Evolutionary conservation across 306 rosid genomes (phyloP), one percentile per base, ranked within the genome.

Genomic region (Vigna unguiculata): DNA sequence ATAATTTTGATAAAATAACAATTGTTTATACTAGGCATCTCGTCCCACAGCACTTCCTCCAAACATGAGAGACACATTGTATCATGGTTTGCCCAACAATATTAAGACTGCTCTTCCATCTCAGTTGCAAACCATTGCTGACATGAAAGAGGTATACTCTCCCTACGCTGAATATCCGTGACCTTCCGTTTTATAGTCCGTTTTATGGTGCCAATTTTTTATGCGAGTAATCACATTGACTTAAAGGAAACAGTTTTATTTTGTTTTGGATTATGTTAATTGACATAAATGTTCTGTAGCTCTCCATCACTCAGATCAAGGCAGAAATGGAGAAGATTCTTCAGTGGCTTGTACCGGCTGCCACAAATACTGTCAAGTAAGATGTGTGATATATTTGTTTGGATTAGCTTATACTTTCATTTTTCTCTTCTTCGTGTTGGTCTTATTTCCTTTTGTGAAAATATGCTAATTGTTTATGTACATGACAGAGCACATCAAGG

Each of bases 401-500:
- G 24, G 21, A 47, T 74, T 69, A 20, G 10, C 52, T 11, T 65
- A 4, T 63, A 14, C 19, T 36, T 13, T 2, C 9, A 34, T 22
- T 12, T 14, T 43, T 14, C 32, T 38, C 20, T 40, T 34, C 34
- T 40, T 30, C 45, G 20, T 38, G 38, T 22, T 45, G 67, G 66
- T 43, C 58, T 55, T 47, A 25, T 38, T 62, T 74, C 34, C 21
- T n/a, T 24, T n/a, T 49, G 40, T 57, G 13, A 78, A 64, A 74
- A 48, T 25, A 14, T 52, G 51, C n/a, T 59, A 48, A 36, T n/a
- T 71, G 60, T 78, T 58, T 55, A 51, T 58, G 66, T 38, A 7
- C 60, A 25, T 87, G 79, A 69, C 99, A 92, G 99, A 83, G 93
- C 88, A 76, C 96, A 96, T 85, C 99, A 92, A 84, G 91, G 96